Base-by-base conservation (phyloP, 139 green algal genomes). In the Chlamydomonas schloesseri region DNA sequence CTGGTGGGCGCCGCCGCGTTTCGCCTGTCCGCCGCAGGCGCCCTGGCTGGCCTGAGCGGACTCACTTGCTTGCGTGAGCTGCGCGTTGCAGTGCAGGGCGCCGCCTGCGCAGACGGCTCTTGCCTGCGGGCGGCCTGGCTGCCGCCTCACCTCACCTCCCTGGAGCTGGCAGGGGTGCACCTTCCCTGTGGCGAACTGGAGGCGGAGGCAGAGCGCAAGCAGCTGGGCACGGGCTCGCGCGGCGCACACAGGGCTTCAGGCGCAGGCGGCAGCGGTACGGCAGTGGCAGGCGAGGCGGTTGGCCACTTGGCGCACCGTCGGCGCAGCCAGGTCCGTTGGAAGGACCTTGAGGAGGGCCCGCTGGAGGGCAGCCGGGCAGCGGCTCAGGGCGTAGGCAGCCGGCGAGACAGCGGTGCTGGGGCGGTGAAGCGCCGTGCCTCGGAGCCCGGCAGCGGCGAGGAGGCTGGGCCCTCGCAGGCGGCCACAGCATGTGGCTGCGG, bases 111-210 rank as follows among this genome's bases (percentile, higher is more conserved):
- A 26, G 75, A 72, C 60, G 58, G 29, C 28, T 72, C 75, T 10
- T 46, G 6, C 21, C 75, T 82, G 14, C 75, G 58, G 20, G 58
- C 58, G 10, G 34, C 58, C 11, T 82, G 75, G 75, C 75, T 82
- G 37, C 75, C 75, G 15, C 34, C 57, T 0, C 34, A 37, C 33
- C 75, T 82, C 21, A 82, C 75, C 8, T 72, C 50, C 34, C 37
- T 82, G 58, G 75, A 82, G 75, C 75, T 82, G 20, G 75, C 37
- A 3, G 58, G 58, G 13, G 15, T 71, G 1, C 75, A 71, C 57
- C 75, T 82, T 23, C 58, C 58, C 34, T 82, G 75, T 26, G 36
- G 14, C 36, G 36, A 72, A 58, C 20, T 24, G 2, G 36, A 55
- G 58, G 75, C 62, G 57, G 50, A n/a, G n/a, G n/a, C n/a, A n/a